Evolutionary conservation across 75 land plant genomes (phyloP).

Genomic region (Pinus tabuliformis): DNA sequence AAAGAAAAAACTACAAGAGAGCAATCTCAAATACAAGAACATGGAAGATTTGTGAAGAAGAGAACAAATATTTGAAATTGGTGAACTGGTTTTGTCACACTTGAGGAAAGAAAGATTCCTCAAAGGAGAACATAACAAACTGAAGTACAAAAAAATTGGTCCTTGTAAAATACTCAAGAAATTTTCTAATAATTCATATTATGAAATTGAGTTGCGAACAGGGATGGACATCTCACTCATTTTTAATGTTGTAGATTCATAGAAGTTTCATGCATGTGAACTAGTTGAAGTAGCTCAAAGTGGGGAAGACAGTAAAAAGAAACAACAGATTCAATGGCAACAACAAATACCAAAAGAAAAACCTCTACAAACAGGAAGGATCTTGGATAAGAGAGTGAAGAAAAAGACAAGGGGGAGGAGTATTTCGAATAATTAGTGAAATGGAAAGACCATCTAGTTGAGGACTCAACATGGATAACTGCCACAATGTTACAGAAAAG

Average conservation of each 20-base stretch:
- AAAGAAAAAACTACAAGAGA: not conserved
- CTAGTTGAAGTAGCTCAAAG: too few relatives aligned
- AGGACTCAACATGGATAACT: too few relatives aligned
- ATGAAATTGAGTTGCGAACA: not conserved
- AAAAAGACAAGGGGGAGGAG: too few relatives aligned
- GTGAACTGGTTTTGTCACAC: not conserved
- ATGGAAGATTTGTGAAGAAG: not conserved
- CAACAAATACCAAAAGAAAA: too few relatives aligned
- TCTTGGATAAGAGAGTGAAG: too few relatives aligned
- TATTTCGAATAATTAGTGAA: too few relatives aligned
- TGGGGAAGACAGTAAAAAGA: too few relatives aligned
- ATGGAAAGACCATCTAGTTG: too few relatives aligned
- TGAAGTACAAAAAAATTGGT: not conserved
- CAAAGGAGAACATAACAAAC: not conserved
- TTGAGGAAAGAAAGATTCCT: not conserved
- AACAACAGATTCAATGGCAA: too few relatives aligned
- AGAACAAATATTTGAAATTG: too few relatives aligned
- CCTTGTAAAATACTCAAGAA: not conserved
- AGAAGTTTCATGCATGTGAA: not conserved
- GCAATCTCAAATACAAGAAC: not conserved
- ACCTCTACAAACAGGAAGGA: too few relatives aligned
- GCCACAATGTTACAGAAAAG: too few relatives aligned
- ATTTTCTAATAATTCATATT: not conserved
- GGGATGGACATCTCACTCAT: not conserved
- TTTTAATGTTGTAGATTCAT: not conserved